Percentiles rank a stretch among this genome's conserved stretches.
Conservation (phyloP, 148 eudicot genomes). For the Tetragonia tetragonoides region DNA sequence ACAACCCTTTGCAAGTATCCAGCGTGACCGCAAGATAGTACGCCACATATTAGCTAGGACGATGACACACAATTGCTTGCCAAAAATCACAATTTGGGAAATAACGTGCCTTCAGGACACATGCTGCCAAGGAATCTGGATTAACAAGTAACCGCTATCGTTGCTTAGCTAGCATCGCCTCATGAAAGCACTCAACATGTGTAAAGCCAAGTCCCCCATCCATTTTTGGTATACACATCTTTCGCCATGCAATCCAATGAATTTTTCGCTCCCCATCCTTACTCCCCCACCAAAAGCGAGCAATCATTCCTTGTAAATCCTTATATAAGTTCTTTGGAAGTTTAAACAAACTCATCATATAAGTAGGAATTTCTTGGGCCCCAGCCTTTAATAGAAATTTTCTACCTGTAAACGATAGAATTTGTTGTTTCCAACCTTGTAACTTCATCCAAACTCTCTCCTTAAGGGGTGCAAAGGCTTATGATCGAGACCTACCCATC, state of each 20-base stretch:
- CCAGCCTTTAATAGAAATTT: too few species aligned
- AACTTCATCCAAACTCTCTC: too few species aligned
- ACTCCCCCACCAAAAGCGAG: background rate
- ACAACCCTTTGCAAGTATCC: background rate
- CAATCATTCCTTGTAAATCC: background rate
- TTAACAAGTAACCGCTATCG: background rate
- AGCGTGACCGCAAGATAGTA: background rate
- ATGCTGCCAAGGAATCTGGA: background rate
- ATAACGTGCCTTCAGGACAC: background rate
- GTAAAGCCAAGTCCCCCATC: slow-evolving; percentile 1
- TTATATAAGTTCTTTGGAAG: background rate
- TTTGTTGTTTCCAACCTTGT: too few species aligned
- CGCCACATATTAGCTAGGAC: slow-evolving; percentile 5
- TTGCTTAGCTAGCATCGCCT: background rate
- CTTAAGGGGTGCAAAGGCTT: too few species aligned
- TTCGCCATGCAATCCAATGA: background rate
- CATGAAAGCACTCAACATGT: background rate
- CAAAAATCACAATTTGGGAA: background rate
- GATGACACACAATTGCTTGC: background rate
- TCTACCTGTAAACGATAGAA: too few species aligned
- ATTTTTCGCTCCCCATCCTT: background rate
- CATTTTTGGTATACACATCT: background rate
- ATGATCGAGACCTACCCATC: too few species aligned
- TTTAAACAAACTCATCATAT: background rate
- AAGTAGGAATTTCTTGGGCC: background rate